A percentile compares a stretch with the other conserved stretches of the same genome.
These are phyloP conservation scores for Juglanconis sp. DNA, from an alignment of 2,329 filamentous ascomycete genomes.

Conservation along the genomic window DNA sequence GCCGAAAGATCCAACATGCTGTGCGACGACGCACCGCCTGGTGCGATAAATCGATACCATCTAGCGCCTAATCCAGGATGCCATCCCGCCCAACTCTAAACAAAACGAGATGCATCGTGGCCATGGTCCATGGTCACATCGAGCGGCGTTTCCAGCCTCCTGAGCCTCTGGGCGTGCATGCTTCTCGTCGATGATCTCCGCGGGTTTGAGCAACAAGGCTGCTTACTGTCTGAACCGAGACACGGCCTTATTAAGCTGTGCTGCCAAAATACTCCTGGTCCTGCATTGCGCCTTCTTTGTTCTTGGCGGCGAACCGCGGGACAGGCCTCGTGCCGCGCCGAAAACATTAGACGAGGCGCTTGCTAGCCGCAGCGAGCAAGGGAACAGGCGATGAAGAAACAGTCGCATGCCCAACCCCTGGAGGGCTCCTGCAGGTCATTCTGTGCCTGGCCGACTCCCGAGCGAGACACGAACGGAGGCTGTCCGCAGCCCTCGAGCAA, in stretches of 20 bases:
- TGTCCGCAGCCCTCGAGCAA: too few species aligned
- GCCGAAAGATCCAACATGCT: conserved; percentile 4
- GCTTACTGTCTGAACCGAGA: not conserved
- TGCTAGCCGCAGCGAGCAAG: conserved; percentile 7
- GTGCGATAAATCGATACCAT: not conserved
- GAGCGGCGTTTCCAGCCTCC: conserved; percentile 5
- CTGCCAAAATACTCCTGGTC: not conserved
- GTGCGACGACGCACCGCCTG: conserved; percentile 11
- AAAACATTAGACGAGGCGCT: not conserved
- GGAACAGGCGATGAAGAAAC: not conserved
- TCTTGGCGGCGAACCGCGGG: not conserved
- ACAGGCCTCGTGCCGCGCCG: not conserved
- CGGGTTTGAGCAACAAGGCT: conserved; percentile 1
- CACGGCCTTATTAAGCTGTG: conserved; percentile 11
- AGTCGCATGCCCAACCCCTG: conserved; percentile 11
- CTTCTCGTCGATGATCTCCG: not conserved
- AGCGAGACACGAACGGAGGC: too few species aligned
- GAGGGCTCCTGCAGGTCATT: conserved; percentile 5
- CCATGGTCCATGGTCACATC: conserved; percentile 4
- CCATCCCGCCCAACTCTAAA: conserved; percentile 12
- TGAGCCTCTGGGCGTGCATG: not conserved
- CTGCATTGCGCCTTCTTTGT: conserved; percentile 5
- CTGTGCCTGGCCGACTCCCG: conserved; percentile 2
- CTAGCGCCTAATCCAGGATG: conserved; percentile 3
- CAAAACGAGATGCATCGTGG: not conserved